A percentile compares a stretch with the other conserved stretches of the same genome.
Conservation (phyloP, 2,329 filamentous ascomycete species). For the Xylariaceae sp. region DNA sequence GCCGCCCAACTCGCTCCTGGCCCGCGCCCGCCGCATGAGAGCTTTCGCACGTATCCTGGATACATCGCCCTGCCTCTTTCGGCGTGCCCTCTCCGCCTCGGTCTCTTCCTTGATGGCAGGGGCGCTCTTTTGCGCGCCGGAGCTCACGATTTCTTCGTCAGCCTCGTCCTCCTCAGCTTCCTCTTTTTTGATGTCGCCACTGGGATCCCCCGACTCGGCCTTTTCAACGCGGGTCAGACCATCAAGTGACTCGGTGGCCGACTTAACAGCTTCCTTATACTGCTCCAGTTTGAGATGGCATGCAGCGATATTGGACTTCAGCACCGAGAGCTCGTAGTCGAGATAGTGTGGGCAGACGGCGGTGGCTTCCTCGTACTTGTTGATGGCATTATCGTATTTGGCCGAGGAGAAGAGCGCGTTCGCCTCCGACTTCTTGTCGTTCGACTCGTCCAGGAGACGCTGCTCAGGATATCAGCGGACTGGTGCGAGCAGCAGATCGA, state of each 20-base stretch:
- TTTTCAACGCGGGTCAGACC: conserved; percentile 56
- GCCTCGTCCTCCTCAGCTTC: conserved; percentile 12
- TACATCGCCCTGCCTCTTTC: conserved; percentile 52
- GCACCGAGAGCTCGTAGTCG: conserved; percentile 79
- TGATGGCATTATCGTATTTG: conserved; percentile 69
- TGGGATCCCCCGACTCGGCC: conserved; percentile 19
- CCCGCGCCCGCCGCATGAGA: conserved; percentile 70
- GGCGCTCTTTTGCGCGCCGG: conserved; percentile 45
- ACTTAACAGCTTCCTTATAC: conserved; percentile 75
- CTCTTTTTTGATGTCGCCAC: conserved; percentile 20
- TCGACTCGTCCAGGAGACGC: conserved; percentile 64
- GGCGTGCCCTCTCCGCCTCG: conserved; percentile 20
- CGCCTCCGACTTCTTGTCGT: conserved; percentile 64
- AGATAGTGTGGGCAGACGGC: conserved; percentile 74
- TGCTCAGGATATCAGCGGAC: conserved; percentile 22
- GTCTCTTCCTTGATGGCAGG: conserved; percentile 26
- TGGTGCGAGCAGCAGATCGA: background rate
- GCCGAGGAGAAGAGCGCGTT: conserved; percentile 71
- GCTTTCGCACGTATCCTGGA: conserved; percentile 74
- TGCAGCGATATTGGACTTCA: conserved; percentile 82
- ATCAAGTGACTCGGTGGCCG: conserved; percentile 66
- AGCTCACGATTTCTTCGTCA: conserved; percentile 53
- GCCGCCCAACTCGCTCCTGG: conserved; percentile 60
- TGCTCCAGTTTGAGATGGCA: conserved; percentile 79
- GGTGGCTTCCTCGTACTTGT: conserved; percentile 74